A percentile compares a stretch with the other conserved stretches of the same genome.
Conservation (phyloP, 108 stramenopile species). For the Ochromonas danica region DNA sequence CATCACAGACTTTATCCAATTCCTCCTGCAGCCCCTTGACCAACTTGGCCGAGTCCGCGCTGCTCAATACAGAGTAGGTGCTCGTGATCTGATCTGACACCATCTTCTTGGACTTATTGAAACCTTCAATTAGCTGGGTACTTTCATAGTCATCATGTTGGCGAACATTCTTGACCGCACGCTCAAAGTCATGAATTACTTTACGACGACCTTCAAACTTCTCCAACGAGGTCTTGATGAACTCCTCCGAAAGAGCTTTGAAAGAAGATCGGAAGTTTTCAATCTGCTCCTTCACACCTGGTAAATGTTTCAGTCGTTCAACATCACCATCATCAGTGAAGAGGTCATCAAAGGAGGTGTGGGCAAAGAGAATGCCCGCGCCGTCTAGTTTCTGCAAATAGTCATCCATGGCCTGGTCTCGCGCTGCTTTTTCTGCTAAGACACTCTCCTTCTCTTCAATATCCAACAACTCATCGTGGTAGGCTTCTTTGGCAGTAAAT, state of each 20-base stretch:
- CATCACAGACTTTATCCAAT: slow-evolving; percentile 35
- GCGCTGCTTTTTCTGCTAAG: slow-evolving; percentile 52
- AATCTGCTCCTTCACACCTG: slow-evolving; percentile 49
- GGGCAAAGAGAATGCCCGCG: slow-evolving; percentile 53
- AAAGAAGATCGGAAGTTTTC: slow-evolving; percentile 48
- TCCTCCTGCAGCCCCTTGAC: slow-evolving; percentile 30
- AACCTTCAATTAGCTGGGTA: slow-evolving; percentile 37
- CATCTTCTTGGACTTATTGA: slow-evolving; percentile 35
- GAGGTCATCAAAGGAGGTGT: slow-evolving; percentile 60
- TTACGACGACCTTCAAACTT: slow-evolving; percentile 3
- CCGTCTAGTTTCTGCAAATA: slow-evolving; percentile 41
- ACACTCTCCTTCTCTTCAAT: slow-evolving; percentile 59
- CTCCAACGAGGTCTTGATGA: slow-evolving; percentile 19
- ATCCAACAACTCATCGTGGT: slow-evolving; percentile 65
- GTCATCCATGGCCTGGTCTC: slow-evolving; percentile 41
- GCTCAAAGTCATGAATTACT: slow-evolving; percentile 41
- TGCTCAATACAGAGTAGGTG: background rate
- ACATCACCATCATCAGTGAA: slow-evolving; percentile 59
- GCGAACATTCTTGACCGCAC: slow-evolving; percentile 33
- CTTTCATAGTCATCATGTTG: slow-evolving; percentile 20
- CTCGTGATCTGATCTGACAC: background rate
- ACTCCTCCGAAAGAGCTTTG: slow-evolving; percentile 37
- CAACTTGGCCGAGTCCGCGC: background rate
- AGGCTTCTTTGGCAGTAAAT: slow-evolving; percentile 56
- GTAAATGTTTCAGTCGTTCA: slow-evolving; percentile 52